phyloP scores from a whole-genome alignment of 257 asterid species.

The Primulina eburnea region DNA sequence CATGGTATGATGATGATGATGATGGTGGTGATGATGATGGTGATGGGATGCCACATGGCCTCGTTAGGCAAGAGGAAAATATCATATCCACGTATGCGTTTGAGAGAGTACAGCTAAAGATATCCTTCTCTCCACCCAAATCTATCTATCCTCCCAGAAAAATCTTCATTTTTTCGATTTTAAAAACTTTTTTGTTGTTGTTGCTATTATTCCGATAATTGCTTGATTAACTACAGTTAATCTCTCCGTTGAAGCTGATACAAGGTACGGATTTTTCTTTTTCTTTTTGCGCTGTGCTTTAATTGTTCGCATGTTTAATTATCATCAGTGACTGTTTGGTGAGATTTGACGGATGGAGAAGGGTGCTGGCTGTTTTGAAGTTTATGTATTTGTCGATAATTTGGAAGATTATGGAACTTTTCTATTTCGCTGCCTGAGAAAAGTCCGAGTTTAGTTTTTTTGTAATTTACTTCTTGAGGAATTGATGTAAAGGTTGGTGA shows the following conservation, averaged over 20 bases:
- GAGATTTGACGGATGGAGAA: conserved; percentile 15
- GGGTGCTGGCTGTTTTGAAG: conserved; percentile 15
- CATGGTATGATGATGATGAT: too few relatives aligned
- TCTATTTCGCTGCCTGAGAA: conserved; percentile 6
- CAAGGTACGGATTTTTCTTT: conserved; percentile 22
- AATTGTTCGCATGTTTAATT: background rate
- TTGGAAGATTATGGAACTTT: conserved; percentile 17
- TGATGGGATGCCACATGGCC: conserved; percentile 31
- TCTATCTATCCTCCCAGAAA: background rate
- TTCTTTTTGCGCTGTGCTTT: conserved; percentile 12
- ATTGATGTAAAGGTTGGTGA: background rate
- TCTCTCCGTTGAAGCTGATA: conserved; percentile 12
- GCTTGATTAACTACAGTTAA: background rate
- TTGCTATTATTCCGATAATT: background rate
- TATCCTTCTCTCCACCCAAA: conserved; percentile 31
- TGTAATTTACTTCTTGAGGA: background rate
- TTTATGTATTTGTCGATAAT: conserved; percentile 12
- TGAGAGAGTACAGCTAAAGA: conserved; percentile 75
- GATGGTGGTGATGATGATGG: too few relatives aligned
- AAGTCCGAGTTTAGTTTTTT: conserved; percentile 15
- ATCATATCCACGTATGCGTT: conserved; percentile 72
- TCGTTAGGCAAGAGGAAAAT: conserved; percentile 45
- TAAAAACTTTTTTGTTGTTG: conserved; percentile 16
- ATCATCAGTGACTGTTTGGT: conserved; percentile 1
- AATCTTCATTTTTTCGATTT: conserved; percentile 22